Evolutionary conservation across 495 filamentous ascomycete species (phyloP), one percentile per base, ranked within the genome.

Genomic region (Parathielavia hyrcaniae): DNA sequence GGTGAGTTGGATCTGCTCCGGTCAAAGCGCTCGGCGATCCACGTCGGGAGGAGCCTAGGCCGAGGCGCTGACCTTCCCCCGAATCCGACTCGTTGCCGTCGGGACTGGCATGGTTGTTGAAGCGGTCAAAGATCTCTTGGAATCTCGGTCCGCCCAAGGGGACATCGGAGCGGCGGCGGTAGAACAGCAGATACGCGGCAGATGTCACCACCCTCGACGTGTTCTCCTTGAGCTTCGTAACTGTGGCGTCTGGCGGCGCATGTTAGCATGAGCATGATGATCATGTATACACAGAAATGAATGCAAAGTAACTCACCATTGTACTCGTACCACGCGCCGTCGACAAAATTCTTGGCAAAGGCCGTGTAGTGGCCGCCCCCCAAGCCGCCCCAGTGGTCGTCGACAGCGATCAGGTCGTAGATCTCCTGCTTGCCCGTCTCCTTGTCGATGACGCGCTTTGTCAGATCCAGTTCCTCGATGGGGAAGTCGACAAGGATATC

Each of bases 291-390:
- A 30, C 26, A 2, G 6, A 0, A 22, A 9, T 17, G 0, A 1
- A 17, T 43, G 36, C 7, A 38, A 3, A 17, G 17, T 38, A 41
- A 63, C 85, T 69, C 78, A 95, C 91, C 93, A 68, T 98, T 97
- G 67, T 92, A 97, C 48, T 92, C 85, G 67, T 95, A 95, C 95
- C 95, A 98, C 65, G 84, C 70, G 58, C 80, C 81, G 57, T 93
- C 88, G 53, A 87, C 73, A 67, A 92, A 97, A 64, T 95, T 97
- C 76, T 90, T 90, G 2, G 91, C 89, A 69, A 83, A 89, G 3
- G 95, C 93, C 17, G 77, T 97, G 72, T 98, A 98, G 69, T 98
- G 93, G 0, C 93, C 93, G 20, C 93, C 93, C 30, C 89, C 87
- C 47, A 98, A 77, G 34, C 89, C 89, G 55, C 95, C 93, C 64